A percentile compares a stretch with the other conserved stretches of the same genome.
Conservation (phyloP, 2,329 filamentous ascomycete genomes). For the Calonectria crousiana region DNA sequence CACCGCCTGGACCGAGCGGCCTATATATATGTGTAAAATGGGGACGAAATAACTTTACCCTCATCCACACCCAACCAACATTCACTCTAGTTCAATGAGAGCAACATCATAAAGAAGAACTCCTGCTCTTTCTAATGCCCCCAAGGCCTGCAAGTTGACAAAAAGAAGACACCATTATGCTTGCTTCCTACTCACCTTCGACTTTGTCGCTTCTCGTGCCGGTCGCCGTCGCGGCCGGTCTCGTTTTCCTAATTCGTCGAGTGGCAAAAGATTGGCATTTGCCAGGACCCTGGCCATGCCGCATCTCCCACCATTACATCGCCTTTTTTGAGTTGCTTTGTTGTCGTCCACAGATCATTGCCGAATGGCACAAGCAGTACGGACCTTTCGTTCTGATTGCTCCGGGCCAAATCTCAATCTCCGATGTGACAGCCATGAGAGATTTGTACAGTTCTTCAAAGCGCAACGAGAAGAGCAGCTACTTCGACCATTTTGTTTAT, state of each 20-base stretch:
- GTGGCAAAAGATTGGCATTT: conserved; percentile 8
- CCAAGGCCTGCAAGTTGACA: neutral
- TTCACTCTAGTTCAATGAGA: conserved; percentile 1
- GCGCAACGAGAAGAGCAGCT: conserved; percentile 13
- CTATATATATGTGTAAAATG: conserved; percentile 5
- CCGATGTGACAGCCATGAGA: neutral
- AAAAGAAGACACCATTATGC: neutral
- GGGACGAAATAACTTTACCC: neutral
- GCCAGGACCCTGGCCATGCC: conserved; percentile 14
- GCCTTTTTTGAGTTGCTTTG: conserved; percentile 5
- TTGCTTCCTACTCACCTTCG: neutral
- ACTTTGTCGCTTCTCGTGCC: neutral
- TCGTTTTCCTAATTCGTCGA: neutral
- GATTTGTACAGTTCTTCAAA: conserved; percentile 9
- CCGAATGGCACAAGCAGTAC: conserved; percentile 10
- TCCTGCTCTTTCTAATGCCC: neutral
- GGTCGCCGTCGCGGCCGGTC: neutral
- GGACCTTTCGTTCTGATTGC: conserved; percentile 9
- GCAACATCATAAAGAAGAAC: conserved; percentile 1
- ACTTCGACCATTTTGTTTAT: conserved; percentile 8
- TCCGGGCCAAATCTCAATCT: conserved; percentile 5
- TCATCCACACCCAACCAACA: neutral
- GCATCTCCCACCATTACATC: conserved; percentile 9
- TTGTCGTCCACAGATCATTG: neutral
- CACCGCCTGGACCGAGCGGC: neutral